phyloP scores from a whole-genome alignment of 306 rosid species.

The Macrotyloma uniflorum region DNA sequence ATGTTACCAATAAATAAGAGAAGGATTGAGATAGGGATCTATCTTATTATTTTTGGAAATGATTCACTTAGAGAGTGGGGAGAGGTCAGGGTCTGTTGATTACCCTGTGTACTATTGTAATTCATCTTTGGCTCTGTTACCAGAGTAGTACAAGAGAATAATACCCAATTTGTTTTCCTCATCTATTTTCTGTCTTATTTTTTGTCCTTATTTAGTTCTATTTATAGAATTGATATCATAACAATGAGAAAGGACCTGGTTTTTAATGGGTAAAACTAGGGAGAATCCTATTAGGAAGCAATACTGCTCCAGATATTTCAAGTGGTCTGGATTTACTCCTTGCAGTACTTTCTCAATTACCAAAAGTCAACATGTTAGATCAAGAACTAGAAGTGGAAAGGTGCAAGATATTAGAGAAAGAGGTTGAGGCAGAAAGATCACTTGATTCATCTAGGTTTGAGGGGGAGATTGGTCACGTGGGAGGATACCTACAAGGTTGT shows the following conservation, averaged over 20 bases:
- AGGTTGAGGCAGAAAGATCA: too few species aligned
- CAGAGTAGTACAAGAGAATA: neutral
- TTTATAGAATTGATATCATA: neutral
- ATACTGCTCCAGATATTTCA: neutral
- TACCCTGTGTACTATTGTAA: neutral
- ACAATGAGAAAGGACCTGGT: neutral
- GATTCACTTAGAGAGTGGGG: neutral
- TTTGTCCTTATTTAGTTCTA: neutral
- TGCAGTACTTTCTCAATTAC: neutral
- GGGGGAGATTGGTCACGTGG: too few species aligned
- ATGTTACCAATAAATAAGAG: neutral
- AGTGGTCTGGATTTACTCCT: neutral
- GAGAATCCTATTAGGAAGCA: neutral
- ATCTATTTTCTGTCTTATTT: neutral
- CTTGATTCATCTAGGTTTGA: too few species aligned
- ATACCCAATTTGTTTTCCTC: neutral
- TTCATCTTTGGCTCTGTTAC: neutral
- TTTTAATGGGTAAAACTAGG: neutral
- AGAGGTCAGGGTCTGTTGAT: neutral
- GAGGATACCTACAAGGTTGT: too few species aligned
- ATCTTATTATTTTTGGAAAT: neutral
- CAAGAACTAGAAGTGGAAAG: too few species aligned
- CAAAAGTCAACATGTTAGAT: neutral
- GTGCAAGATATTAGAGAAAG: too few species aligned
- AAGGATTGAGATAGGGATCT: neutral